These are phyloP conservation scores for Aspergillus fischeri DNA, from an alignment of 2,329 filamentous ascomycete species.

Conservation along the genomic window DNA sequence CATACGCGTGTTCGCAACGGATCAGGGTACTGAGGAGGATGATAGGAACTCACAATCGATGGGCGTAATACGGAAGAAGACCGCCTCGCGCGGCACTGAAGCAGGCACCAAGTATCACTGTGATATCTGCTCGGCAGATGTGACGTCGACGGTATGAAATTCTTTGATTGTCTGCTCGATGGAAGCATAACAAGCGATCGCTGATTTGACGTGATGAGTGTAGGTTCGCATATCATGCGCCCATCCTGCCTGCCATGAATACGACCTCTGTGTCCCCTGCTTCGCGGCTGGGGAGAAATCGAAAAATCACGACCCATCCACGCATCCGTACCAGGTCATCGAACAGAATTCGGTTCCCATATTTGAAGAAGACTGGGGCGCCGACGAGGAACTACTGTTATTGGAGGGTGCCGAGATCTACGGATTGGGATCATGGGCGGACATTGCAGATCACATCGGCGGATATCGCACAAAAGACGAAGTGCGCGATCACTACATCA, in stretches of 20 bases:
- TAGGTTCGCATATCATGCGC: conserved; percentile 95
- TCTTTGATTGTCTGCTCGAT: neutral
- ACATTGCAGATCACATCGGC: conserved; percentile 96
- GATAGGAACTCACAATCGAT: conserved; percentile 50
- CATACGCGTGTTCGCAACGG: conserved; percentile 26
- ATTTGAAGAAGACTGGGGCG: conserved; percentile 91
- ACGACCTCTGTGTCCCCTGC: conserved; percentile 94
- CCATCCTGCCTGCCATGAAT: conserved; percentile 77
- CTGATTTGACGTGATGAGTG: neutral
- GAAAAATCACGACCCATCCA: conserved; percentile 78
- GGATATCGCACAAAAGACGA: conserved; percentile 93
- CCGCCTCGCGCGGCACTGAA: conserved; percentile 76
- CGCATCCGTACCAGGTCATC: conserved; percentile 87
- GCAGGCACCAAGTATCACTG: conserved; percentile 94
- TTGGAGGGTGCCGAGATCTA: conserved; percentile 95
- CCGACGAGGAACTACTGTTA: conserved; percentile 90
- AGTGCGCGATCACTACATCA: conserved; percentile 88
- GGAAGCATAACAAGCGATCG: neutral
- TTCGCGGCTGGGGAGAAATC: conserved; percentile 79
- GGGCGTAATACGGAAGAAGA: conserved; percentile 97
- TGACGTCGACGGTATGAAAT: conserved; percentile 80
- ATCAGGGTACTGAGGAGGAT: conserved; percentile 36
- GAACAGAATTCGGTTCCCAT: conserved; percentile 98
- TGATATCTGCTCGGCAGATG: conserved; percentile 93
- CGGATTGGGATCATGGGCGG: conserved; percentile 92